Evolutionary conservation across 305 asterid genomes (phyloP).

Genomic region (Fraxinus ornus): DNA sequence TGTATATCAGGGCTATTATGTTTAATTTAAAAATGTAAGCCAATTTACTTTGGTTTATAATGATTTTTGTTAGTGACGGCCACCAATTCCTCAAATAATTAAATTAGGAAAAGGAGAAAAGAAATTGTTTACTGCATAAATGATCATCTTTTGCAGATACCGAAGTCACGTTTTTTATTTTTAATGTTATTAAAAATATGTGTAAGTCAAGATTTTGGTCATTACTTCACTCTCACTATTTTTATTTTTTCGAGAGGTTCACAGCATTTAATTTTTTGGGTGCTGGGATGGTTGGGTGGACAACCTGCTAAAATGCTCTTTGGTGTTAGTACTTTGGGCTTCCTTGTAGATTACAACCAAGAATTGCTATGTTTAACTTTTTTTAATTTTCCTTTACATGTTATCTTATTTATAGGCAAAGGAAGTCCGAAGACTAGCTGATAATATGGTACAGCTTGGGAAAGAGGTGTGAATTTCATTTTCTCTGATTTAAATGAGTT

Average conservation of each 20-base stretch:
- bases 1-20: background rate
- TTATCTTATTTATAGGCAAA: constrained; percentile 55
- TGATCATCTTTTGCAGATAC: background rate
- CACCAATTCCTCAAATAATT: background rate
- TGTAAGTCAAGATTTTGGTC: background rate
- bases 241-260: background rate
- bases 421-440: constrained; percentile 93
- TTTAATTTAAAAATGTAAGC: too few species aligned
- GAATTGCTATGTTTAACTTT: background rate
- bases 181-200: background rate
- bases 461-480: constrained; percentile 61
- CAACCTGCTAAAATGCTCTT: background rate
- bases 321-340: background rate
- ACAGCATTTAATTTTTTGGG: background rate
- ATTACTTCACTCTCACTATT: background rate
- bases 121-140: background rate
- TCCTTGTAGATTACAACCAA: background rate
- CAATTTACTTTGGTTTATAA: background rate
- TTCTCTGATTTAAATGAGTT: background rate
- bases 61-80: background rate
- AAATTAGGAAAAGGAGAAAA: background rate
- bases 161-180: background rate
- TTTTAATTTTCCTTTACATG: background rate
- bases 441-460: constrained; percentile 94
- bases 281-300: background rate